Evolutionary conservation across 2,329 filamentous ascomycete genomes (phyloP).

Genomic region (Colletotrichum caudatum): DNA sequence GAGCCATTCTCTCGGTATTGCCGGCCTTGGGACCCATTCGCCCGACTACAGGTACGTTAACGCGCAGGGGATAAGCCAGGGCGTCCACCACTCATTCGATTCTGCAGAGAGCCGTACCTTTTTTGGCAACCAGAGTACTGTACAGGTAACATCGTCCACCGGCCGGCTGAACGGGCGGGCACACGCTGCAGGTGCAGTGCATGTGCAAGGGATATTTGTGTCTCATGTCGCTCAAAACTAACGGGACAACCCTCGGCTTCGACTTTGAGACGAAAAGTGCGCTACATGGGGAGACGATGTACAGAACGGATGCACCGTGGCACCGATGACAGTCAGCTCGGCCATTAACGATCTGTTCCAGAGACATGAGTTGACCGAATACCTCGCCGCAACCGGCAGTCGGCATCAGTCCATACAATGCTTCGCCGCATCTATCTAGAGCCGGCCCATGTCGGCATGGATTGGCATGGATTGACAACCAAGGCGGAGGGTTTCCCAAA

Average conservation of each 20-base stretch:
- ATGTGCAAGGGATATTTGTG: conserved; percentile 29
- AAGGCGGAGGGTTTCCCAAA: conserved; percentile 1
- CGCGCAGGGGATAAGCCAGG: conserved; percentile 8
- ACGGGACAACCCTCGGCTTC: conserved; percentile 9
- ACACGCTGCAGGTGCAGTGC: background rate
- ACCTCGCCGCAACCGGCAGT: conserved; percentile 7
- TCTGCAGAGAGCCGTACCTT: background rate
- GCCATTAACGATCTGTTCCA: background rate
- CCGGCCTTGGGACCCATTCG: conserved; percentile 26
- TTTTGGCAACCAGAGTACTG: background rate
- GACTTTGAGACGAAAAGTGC: conserved; percentile 23
- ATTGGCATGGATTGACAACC: conserved; percentile 1
- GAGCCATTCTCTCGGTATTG: conserved; percentile 32
- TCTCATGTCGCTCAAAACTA: conserved; percentile 18
- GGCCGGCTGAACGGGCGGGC: background rate
- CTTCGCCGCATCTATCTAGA: conserved; percentile 16
- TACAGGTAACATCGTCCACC: background rate
- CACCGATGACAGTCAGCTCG: conserved; percentile 4
- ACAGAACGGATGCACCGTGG: conserved; percentile 7
- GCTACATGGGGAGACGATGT: conserved; percentile 8
- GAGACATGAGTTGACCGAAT: background rate
- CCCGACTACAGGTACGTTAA: conserved; percentile 12
- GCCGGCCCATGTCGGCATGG: background rate
- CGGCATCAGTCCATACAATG: background rate
- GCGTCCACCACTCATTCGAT: conserved; percentile 5